Evolutionary conservation across 352 stramenopile genomes (phyloP), one percentile per base, ranked within the genome.

Genomic region (Blastocystis sp.): DNA sequence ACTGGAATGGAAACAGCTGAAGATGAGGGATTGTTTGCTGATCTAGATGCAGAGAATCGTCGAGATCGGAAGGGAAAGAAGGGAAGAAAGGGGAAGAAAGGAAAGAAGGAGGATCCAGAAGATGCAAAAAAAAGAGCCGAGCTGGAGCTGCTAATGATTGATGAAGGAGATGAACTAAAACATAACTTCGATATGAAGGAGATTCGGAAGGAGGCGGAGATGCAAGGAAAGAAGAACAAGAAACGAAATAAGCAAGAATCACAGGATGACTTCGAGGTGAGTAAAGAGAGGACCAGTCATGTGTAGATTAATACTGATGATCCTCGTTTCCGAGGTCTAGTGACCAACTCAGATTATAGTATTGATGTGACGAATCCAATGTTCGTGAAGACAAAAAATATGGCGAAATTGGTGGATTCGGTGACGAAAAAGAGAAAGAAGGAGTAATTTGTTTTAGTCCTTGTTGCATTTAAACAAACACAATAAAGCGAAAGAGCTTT

Each of bases 301-400:
- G 13, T 0, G 42, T 77, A 88, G 77, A 70, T 88, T 35, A 54
- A 88, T 33, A 54, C 44, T 22, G n/a, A 73, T 17, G 77, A 88
- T 42, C 17, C 40, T 19, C 77, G 77, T 27, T 88, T 88, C 54
- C 4, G n/a, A 15, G 19, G 27, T 22, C 54, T 88, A 37, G 58
- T 77, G 22, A 88, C 24, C n/a, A 77, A 88, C 48, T 30, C 54
- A 11, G 62, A 88, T 42, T 88, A 58, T 37, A 48, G 62, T 19
- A 88, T 88, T 42, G 77, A 88, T 88, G 58, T 77, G 58, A 88
- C 77, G 15, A 77, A 58, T 77, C 58, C 58, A n/a, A 19, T 27
- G 13, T 88, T 54, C 27, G 77, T 58, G 58, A 88, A 88, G 57
- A 88, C 77, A 3, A 77, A 88, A 35, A 27, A 70, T 7, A 88